Conservation (phyloP, 2,329 filamentous ascomycete genomes). For the Chaetothyriales sp. region DNA sequence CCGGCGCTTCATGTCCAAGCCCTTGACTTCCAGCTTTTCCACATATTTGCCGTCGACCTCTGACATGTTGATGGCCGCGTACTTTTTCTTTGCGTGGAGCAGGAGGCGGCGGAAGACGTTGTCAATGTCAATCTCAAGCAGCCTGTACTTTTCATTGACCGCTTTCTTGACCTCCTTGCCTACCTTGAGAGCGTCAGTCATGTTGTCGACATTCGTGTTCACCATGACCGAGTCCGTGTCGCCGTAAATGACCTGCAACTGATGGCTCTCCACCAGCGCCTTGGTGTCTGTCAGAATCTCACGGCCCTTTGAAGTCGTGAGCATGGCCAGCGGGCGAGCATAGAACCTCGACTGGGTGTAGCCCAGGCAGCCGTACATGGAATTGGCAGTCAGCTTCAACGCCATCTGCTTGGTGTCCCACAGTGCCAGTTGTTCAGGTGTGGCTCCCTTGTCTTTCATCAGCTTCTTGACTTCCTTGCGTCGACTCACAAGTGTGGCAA, state of each 20-base stretch:
- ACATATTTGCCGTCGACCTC: slow-evolving; percentile 78
- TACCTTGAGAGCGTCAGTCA: slow-evolving; percentile 77
- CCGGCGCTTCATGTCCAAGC: slow-evolving; percentile 91
- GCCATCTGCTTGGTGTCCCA: slow-evolving; percentile 99
- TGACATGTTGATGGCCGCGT: slow-evolving; percentile 87
- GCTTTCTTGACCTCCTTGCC: slow-evolving; percentile 88
- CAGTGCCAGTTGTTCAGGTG: slow-evolving; percentile 69
- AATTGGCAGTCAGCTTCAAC: slow-evolving; percentile 93
- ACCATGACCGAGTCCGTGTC: slow-evolving; percentile 99
- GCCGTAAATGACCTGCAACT: slow-evolving; percentile 91
- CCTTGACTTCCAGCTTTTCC: slow-evolving; percentile 95
- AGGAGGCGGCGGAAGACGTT: slow-evolving; percentile 89
- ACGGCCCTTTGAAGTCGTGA: slow-evolving; percentile 93
- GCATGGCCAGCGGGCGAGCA: slow-evolving; percentile 79
- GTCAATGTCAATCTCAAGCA: slow-evolving; percentile 95
- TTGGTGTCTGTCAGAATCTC: slow-evolving; percentile 95
- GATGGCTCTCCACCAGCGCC: slow-evolving; percentile 78
- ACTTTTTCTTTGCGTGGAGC: slow-evolving; percentile 97
- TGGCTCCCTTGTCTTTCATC: slow-evolving; percentile 88
- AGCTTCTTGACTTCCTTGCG: slow-evolving; percentile 85
- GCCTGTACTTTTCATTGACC: slow-evolving; percentile 83
- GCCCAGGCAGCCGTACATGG: slow-evolving; percentile 97
- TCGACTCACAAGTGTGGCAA: slow-evolving; percentile 77
- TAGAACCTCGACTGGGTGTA: slow-evolving; percentile 97
- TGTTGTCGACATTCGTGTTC: slow-evolving; percentile 91